Evolutionary conservation across 2,329 filamentous ascomycete genomes (phyloP).

Genomic region (Magnaporthiopsis rhizophila): DNA sequence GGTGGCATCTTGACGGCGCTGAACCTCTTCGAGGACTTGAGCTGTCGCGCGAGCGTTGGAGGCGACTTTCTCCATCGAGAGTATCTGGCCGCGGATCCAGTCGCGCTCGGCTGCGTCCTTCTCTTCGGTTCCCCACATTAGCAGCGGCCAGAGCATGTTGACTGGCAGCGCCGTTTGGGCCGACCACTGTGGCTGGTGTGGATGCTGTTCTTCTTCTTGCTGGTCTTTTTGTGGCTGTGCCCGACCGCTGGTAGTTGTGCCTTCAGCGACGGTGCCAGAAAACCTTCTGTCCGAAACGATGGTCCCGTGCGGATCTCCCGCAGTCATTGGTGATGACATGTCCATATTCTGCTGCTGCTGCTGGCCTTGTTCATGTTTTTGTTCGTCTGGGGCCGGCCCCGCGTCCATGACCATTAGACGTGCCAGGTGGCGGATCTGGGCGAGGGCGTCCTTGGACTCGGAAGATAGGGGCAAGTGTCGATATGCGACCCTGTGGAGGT

Average conservation of each 20-base stretch:
- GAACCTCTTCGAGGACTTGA: slow-evolving; percentile 37
- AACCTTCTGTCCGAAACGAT: not conserved
- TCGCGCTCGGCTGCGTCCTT: slow-evolving; percentile 36
- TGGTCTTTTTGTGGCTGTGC: not conserved
- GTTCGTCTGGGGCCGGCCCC: slow-evolving; percentile 21
- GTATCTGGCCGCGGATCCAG: slow-evolving; percentile 44
- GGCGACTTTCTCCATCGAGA: slow-evolving; percentile 36
- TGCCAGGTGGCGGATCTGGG: slow-evolving; percentile 39
- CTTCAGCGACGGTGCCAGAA: slow-evolving; percentile 25
- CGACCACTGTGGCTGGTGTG: not conserved
- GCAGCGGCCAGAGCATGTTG: slow-evolving; percentile 48
- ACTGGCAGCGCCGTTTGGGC: slow-evolving; percentile 33
- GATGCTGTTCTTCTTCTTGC: not conserved
- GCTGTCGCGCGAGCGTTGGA: slow-evolving; percentile 36
- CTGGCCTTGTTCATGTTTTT: not conserved
- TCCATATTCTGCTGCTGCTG: not conserved
- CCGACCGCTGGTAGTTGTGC: not conserved
- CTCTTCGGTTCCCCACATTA: slow-evolving; percentile 49
- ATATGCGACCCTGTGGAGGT: slow-evolving; percentile 50
- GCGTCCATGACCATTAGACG: slow-evolving; percentile 34
- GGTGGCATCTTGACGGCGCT: slow-evolving; percentile 31
- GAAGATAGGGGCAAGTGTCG: slow-evolving; percentile 42
- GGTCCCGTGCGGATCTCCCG: not conserved
- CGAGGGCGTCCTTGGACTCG: slow-evolving; percentile 38
- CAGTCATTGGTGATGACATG: not conserved